Base-by-base conservation (phyloP, 2,329 filamentous ascomycete genomes). In the Diaporthe ampelina region DNA sequence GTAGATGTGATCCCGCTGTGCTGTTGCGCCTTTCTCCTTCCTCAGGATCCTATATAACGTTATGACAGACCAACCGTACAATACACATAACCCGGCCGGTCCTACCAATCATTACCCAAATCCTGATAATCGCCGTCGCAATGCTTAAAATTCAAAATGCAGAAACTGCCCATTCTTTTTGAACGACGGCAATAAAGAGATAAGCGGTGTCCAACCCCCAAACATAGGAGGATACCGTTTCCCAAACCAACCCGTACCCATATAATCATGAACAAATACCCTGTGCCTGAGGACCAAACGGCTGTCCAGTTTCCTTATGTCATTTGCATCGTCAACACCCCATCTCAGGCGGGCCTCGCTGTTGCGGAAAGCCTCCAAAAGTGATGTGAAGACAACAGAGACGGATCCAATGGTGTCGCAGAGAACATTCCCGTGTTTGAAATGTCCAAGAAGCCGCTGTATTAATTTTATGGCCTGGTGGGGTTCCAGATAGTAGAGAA, bases 401-500 rank as follows among this genome's bases (percentile, higher is more conserved):
- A 73, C 7, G 24, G 63, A 70, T 15, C 72, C 72, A 10, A 70
- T 3, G 6, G 72, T 73, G 65, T 73, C 72, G 35, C 65, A 73
- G 24, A 70, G 37, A 17, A 73, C 43, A 40, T 43, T 70, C 15
- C 72, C 72, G n/a, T 70, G 43, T 17, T 13, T 52, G 24, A 73
- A 73, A 58, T 70, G 72, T 1, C 57, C 32, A 9, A 73, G 72
- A 3, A 73, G 56, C 24, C 72, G 65, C 35, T 61, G n/a, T n/a
- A 73, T 40, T 32, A 73, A 58, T 17, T 56, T 45, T 50, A 40
- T 21, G 8, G 80, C 81, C 29, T 78, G 65, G 10, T 76, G 74
- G 3, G 73, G 73, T 37, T 74, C 61, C 13, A 80, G 61, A 69
- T 80, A 80, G 26, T 73, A 73, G 43, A 78, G 74, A n/a, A 80